Evolutionary conservation across 2,329 filamentous ascomycete species (phyloP), one percentile per base, ranked within the genome.

Genomic region (Ophiostoma tasmaniense): DNA sequence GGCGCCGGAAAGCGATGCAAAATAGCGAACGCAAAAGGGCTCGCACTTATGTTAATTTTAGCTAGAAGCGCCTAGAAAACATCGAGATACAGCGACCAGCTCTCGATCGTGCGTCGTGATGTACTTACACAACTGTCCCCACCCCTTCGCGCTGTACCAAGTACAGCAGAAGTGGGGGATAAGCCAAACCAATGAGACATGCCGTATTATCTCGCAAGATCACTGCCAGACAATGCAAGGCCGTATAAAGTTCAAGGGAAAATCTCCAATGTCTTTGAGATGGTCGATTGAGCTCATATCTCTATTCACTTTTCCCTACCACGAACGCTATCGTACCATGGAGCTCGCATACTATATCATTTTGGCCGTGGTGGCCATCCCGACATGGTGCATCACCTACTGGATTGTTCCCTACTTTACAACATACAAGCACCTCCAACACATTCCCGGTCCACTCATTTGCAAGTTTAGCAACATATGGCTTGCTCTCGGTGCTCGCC

Each of bases 391-490:
- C 39, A 37, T 71, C 13, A 45, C 66, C 11, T 71, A 71, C 59
- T 71, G 70, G 69, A 45, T 71, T 5, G 22, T 71, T 22, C 70
- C 70, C 6, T 71, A 71, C 45, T 70, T 69, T 28, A 69, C 69
- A 2, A 70, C 70, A 1, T 71, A 71, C 55, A 30, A 39, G 17
- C 69, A 70, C 17, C 69, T 71, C 11, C 35, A 64, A 13, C 67
- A 68, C 45, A 67, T 71, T n/a, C 70, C 69, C 1, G 70, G 70
- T 7, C 70, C 70, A n/a, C 68, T 70, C 28, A 14, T 71, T 1
- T 66, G 30, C 39, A 70, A 70, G 64, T 71, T 71, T 17, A 70
- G 69, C 67, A 71, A 71, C 64, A 30, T 70, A 13, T 71, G 70
- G 70, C 62, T 71, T 4, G 70, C 70, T 14, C 20, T 59, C 5